Percentiles rank a stretch among this genome's conserved stretches.
Evolutionary conservation across 129 eudicot species (phyloP).

Genomic region (Daucus carota): DNA sequence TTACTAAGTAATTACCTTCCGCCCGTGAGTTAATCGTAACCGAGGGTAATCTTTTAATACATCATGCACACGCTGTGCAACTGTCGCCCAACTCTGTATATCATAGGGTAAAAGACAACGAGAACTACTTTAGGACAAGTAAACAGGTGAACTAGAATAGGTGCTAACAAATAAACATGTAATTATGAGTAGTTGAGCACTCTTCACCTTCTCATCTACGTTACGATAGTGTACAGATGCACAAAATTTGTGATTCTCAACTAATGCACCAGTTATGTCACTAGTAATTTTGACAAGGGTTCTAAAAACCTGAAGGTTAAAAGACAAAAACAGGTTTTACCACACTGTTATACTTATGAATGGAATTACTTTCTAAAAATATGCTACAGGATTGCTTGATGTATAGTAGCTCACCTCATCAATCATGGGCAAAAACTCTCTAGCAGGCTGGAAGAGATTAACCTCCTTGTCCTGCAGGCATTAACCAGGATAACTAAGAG

Average conservation of each 20-base stretch:
- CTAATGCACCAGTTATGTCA: slow-evolving; percentile 71
- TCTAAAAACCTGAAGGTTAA: slow-evolving; percentile 57
- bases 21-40: slow-evolving; percentile 73
- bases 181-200: background rate
- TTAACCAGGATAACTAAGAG: background rate
- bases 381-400: background rate
- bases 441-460: slow-evolving; percentile 84
- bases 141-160: background rate
- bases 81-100: slow-evolving; percentile 67
- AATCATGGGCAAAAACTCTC: slow-evolving; percentile 76
- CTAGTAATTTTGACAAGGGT: slow-evolving; percentile 64
- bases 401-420: slow-evolving; percentile 44
- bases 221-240: slow-evolving; percentile 97
- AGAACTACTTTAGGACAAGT: background rate
- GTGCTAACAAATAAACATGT: background rate
- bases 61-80: slow-evolving; percentile 83
- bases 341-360: background rate
- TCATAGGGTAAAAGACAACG: background rate
- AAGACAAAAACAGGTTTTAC: background rate
- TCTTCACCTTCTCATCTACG: slow-evolving; percentile 78
- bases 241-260: slow-evolving; percentile 91
- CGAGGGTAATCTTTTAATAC: slow-evolving; percentile 68
- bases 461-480: slow-evolving; percentile 61
- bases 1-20: slow-evolving; percentile 45
- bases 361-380: background rate